Base-by-base conservation (phyloP, 805 yeast species). In the Candida maris region DNA sequence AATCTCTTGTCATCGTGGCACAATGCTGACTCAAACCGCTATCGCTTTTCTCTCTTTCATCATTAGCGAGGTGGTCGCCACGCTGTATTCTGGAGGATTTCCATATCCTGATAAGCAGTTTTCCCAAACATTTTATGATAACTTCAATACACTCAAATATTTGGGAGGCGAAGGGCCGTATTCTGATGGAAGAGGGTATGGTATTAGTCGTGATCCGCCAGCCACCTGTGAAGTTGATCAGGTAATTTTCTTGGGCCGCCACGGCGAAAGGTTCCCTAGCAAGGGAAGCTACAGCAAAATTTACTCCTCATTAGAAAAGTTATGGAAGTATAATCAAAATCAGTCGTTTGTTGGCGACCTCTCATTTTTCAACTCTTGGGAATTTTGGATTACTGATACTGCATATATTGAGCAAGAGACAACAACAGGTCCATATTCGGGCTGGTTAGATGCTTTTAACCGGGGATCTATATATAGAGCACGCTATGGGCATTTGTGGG, bases 261-360 rank as follows among this genome's bases (percentile, higher is more conserved):
- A 78, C 43, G 83, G 82, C 12, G 84, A 76, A 51, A 64, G 84
- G 35, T 77, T 62, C 52, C 79, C 75, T 10, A 61, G 63, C 8
- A 35, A 36, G 18, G 33, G 30, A 6, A 42, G 31, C 19, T 59
- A 57, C n/a, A 20, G 26, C 5, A 30, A 38, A 3, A 37, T 54
- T 9, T 18, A 33, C 19, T 20, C 23, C 9, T 31, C 44, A 23
- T 24, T 46, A 14, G 27, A 27, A 6, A 33, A 44, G 9, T 37
- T 41, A 21, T 35, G 39, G 32, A 19, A 24, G 16, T 39, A 29
- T 21, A 28, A 42, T 13, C n/a, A n/a, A n/a, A n/a, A n/a, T n/a
- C n/a, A n/a, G n/a, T n/a, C n/a, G n/a, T 56, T 57, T 38, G 52
- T 46, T 7, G 79, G 78, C 4, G 65, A 69, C 20, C 62, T 77